Percentiles rank a stretch among this genome's conserved stretches.
Conservation (phyloP, 768 basidiomycete genomes). For the Leucogyrophana mollusca region DNA sequence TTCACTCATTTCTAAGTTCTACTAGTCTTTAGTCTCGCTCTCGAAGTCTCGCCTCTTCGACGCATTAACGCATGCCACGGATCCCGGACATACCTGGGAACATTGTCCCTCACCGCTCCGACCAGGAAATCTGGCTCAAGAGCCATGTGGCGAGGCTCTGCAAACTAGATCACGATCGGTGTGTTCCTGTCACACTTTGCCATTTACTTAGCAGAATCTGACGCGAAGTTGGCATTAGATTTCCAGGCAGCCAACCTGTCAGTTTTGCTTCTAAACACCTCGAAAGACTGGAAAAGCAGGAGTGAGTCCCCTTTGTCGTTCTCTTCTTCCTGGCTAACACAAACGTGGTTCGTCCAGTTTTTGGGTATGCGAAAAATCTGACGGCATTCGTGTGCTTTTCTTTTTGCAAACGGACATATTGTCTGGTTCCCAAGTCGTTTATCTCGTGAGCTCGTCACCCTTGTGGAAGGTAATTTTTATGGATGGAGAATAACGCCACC, state of each 20-base stretch:
- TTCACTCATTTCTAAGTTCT: too few relatives aligned
- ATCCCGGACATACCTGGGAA: conserved; percentile 74
- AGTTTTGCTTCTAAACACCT: conserved; percentile 78
- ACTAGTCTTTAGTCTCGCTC: too few relatives aligned
- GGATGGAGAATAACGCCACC: conserved; percentile 7
- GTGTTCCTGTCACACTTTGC: conserved; percentile 17
- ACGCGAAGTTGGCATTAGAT: conserved; percentile 44
- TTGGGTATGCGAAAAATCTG: conserved; percentile 99
- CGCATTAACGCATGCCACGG: conserved; percentile 39
- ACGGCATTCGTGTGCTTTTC: conserved; percentile 89
- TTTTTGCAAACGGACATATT: conserved; percentile 63
- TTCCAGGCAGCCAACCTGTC: conserved; percentile 95
- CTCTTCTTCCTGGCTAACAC: background rate
- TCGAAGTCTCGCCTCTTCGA: too few relatives aligned
- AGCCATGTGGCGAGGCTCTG: conserved; percentile 63
- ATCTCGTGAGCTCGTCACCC: conserved; percentile 57
- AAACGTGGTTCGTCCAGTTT: conserved; percentile 52
- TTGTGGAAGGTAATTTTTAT: background rate
- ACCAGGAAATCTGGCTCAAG: conserved; percentile 67
- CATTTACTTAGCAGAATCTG: background rate
- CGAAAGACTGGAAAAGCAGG: conserved; percentile 73
- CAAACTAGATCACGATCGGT: conserved; percentile 64
- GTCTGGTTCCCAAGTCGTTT: conserved; percentile 58
- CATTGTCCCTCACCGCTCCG: conserved; percentile 51
- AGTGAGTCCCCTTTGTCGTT: conserved; percentile 46